A percentile compares a stretch with the other conserved stretches of the same genome.
phyloP scores from a whole-genome alignment of 148 eudicot genomes.

The Beta vulgaris region DNA sequence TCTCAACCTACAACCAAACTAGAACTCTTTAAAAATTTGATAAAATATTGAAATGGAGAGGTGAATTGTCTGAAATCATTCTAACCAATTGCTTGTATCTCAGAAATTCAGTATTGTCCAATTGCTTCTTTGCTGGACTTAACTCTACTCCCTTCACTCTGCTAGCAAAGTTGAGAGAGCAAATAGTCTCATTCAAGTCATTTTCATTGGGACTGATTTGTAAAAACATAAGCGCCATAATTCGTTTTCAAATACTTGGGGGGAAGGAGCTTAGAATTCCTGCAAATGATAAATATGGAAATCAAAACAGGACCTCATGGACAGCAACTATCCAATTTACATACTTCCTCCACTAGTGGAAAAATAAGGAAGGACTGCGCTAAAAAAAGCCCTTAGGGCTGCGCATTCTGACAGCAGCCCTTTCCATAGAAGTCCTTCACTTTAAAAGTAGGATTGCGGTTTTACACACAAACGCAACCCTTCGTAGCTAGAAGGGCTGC shows the following conservation, averaged over 20 bases:
- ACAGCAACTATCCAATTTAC: too few relatives aligned
- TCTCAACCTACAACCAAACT: conserved; percentile 53
- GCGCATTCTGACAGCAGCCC: too few relatives aligned
- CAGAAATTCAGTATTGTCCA: conserved; percentile 64
- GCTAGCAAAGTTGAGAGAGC: conserved; percentile 93
- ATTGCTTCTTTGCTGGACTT: conserved; percentile 96
- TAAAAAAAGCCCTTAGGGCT: too few relatives aligned
- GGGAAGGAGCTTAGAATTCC: conserved; percentile 98
- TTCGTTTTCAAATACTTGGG: conserved; percentile 40
- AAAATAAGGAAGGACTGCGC: too few relatives aligned
- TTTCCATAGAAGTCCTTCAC: too few relatives aligned
- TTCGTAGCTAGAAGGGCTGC: too few relatives aligned
- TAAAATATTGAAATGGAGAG: background rate
- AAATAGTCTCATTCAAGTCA: conserved; percentile 82
- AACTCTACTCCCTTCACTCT: conserved; percentile 93
- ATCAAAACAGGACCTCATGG: conserved; percentile 7
- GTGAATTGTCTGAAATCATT: background rate
- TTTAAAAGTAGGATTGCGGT: too few relatives aligned
- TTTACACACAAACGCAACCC: too few relatives aligned
- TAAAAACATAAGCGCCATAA: conserved; percentile 72
- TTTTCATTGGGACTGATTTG: conserved; percentile 91
- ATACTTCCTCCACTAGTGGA: too few relatives aligned
- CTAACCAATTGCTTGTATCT: conserved; percentile 84
- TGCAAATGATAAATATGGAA: conserved; percentile 25
- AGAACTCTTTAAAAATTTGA: background rate